These are phyloP conservation scores for Silene vulgaris DNA, from an alignment of 179 eudicot genomes.

Conservation along the genomic window DNA sequence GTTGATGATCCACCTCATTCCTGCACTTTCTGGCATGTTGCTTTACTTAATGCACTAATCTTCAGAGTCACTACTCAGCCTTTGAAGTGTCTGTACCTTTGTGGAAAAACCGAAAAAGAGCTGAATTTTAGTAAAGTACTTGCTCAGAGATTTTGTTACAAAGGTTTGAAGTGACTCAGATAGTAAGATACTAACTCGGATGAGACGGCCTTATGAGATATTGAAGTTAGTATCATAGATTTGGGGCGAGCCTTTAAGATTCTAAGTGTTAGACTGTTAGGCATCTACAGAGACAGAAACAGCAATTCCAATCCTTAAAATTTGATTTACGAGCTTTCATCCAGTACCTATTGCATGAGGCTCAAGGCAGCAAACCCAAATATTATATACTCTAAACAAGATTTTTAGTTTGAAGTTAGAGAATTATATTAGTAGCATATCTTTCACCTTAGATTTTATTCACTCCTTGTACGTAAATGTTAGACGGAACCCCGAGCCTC, in stretches of 20 bases:
- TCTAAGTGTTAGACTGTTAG: neutral
- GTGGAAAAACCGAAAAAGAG: neutral
- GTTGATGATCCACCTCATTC: slow-evolving; percentile 14
- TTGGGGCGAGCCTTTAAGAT: neutral
- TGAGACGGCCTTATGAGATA: neutral
- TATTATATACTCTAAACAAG: too few species aligned
- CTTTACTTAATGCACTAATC: slow-evolving; percentile 10
- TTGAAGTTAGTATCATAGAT: neutral
- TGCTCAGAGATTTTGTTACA: neutral
- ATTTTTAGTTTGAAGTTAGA: too few species aligned
- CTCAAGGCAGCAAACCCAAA: too few species aligned
- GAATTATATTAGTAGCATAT: too few species aligned
- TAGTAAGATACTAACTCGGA: neutral
- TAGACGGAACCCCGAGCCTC: neutral
- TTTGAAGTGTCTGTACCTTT: neutral
- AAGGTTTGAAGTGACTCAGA: neutral
- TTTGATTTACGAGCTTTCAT: too few species aligned
- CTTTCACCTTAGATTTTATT: too few species aligned
- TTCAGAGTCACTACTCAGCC: neutral
- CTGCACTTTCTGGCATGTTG: neutral
- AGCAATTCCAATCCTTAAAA: too few species aligned
- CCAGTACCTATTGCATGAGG: too few species aligned
- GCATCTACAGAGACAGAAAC: too few species aligned
- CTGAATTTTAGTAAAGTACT: neutral
- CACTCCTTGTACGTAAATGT: too few species aligned